Evolutionary conservation across 352 stramenopile genomes (phyloP).

Genomic region (Phytophthora pinifolia): DNA sequence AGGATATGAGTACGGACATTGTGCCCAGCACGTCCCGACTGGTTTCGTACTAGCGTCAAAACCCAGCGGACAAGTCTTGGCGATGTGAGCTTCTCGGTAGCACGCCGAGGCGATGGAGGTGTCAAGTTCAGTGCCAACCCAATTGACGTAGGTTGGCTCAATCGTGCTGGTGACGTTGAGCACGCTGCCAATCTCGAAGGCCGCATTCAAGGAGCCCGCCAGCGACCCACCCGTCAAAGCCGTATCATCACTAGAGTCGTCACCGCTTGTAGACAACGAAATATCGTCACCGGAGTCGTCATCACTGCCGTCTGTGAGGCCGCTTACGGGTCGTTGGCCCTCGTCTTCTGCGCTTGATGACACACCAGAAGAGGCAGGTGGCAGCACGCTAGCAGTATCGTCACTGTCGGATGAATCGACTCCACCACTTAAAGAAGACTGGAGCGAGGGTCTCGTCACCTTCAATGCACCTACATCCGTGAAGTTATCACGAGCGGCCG

Average conservation of each 20-base stretch:
- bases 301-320: not conserved
- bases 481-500: slow-evolving; percentile 1
- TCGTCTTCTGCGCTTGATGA: not conserved
- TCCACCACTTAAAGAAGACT: not conserved
- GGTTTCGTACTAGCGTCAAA: slow-evolving; percentile 12
- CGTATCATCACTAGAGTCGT: not conserved
- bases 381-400: slow-evolving; percentile 5
- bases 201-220: not conserved
- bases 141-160: slow-evolving; percentile 18
- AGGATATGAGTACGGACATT: slow-evolving; percentile 40
- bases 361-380: not conserved
- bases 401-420: slow-evolving; percentile 15
- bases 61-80: slow-evolving; percentile 18
- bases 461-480: slow-evolving; percentile 8
- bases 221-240: not conserved
- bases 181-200: slow-evolving; percentile 2
- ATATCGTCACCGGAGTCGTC: slow-evolving; percentile 1
- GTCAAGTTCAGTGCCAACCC: slow-evolving; percentile 12
- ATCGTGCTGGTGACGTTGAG: slow-evolving; percentile 14
- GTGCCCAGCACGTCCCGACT: slow-evolving; percentile 30
- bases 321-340: not conserved
- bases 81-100: slow-evolving; percentile 29
- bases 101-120: slow-evolving; percentile 19
- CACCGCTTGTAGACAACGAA: not conserved
- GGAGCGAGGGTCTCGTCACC: not conserved